Evolutionary conservation across 2,329 filamentous ascomycete species (phyloP), one percentile per base, ranked within the genome.

Genomic region (Penicillium frequentans): DNA sequence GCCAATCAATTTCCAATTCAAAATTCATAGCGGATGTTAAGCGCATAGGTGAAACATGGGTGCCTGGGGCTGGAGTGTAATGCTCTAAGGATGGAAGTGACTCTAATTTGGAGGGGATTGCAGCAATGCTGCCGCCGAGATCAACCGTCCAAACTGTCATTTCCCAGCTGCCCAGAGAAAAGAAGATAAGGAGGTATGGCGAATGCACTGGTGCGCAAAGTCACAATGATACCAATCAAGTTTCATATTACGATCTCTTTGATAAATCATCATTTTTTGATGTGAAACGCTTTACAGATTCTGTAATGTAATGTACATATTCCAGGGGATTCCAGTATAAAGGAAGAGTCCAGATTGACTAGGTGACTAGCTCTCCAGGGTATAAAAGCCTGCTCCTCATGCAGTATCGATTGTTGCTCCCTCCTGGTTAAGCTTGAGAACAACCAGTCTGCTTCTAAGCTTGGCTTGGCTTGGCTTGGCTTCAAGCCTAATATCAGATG

Each of bases 11-110:
- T 64, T 89, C 86, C 52, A 96, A 92, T 73, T 85, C 83, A 65
- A 86, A 81, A 71, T 99, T 99, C 73, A 83, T 86, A 50, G 84
- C 86, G 16, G 92, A 97, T 68, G 88, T 99, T 72, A 86, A 89
- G 72, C 82, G 89, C 64, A 95, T 99, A 73, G 95, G 92, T 33
- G 90, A 93, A 69, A 77, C 78, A 1, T 99, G 95, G 93, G 84
- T 83, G 55, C 91, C 92, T 1, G 91, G 91, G 49, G 83, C 65
- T 58, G 74, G 90, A 57, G 90, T 54, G 24, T 58, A 52, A 52
- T 35, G 6, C 33, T 24, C 4, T 19, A 33, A 21, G 24, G n/a
- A 46, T 46, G 33, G 8, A 24, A 39, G 44, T 24, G 39, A 23
- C 39, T 1, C 14, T 23, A 21, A 19, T 42, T 6, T 47, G 24